phyloP scores from a whole-genome alignment of 352 stramenopile genomes.

The Phytophthora macrochlamydospora region DNA sequence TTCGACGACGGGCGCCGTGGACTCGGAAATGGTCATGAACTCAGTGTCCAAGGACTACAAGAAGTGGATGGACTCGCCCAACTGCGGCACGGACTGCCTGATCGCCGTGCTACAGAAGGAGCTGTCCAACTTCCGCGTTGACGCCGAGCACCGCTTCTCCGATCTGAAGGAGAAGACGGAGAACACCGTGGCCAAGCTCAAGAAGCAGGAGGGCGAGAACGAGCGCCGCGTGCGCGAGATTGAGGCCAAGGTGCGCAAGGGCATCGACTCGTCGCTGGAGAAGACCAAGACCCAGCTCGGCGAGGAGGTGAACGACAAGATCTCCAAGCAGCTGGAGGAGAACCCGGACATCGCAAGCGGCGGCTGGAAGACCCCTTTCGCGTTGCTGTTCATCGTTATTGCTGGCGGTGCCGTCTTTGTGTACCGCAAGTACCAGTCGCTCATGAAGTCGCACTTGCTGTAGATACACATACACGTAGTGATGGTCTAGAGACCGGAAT shows the following conservation, averaged over 20 bases:
- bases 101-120: slow-evolving; percentile 84
- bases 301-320: slow-evolving; percentile 74
- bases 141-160: slow-evolving; percentile 82
- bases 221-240: slow-evolving; percentile 77
- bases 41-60: slow-evolving; percentile 87
- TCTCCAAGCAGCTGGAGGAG: slow-evolving; percentile 77
- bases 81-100: slow-evolving; percentile 75
- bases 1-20: slow-evolving; percentile 39
- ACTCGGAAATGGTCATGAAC: slow-evolving; percentile 79
- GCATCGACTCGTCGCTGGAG: slow-evolving; percentile 70
- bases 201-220: slow-evolving; percentile 77
- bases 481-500: neutral
- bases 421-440: slow-evolving; percentile 87
- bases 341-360: slow-evolving; percentile 62
- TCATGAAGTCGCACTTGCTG: slow-evolving; percentile 89
- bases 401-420: slow-evolving; percentile 51
- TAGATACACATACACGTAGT: slow-evolving; percentile 38
- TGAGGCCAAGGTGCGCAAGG: slow-evolving; percentile 59
- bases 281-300: slow-evolving; percentile 62
- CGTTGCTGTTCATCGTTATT: slow-evolving; percentile 66
- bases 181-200: slow-evolving; percentile 79
- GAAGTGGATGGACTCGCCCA: slow-evolving; percentile 82
- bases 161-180: slow-evolving; percentile 89
- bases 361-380: slow-evolving; percentile 84
- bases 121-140: slow-evolving; percentile 77